phyloP scores from a whole-genome alignment of 2,329 filamentous ascomycete genomes.

The Teratosphaeria destructans region DNA sequence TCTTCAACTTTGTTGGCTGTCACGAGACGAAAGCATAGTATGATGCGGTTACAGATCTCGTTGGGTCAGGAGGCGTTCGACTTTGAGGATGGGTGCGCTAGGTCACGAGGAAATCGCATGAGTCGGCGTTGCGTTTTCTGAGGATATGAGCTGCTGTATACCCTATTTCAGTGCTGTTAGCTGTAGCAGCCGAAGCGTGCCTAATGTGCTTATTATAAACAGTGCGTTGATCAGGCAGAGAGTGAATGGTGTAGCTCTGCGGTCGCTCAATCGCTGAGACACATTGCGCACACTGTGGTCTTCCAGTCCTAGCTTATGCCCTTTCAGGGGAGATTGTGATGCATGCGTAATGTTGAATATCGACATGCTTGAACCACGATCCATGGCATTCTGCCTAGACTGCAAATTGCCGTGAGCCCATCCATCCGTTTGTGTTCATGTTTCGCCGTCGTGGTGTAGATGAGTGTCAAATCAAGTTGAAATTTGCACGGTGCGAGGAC shows the following conservation, averaged over 20 bases:
- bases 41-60: neutral
- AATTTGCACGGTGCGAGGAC: neutral
- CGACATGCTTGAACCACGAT: neutral
- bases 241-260: neutral
- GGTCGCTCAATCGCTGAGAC: neutral
- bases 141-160: conserved; percentile 18
- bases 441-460: neutral
- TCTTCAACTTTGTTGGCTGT: neutral
- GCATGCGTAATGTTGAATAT: neutral
- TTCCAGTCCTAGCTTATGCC: neutral
- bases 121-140: conserved; percentile 12
- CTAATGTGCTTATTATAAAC: neutral
- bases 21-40: neutral
- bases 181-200: neutral
- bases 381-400: neutral
- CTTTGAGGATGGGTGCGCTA: conserved; percentile 2
- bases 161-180: conserved; percentile 3
- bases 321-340: neutral
- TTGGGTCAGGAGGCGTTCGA: conserved; percentile 5
- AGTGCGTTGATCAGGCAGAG: neutral
- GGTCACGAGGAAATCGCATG: conserved; percentile 18
- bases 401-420: neutral
- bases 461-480: neutral
- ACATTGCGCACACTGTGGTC: neutral
- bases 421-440: neutral